Evolutionary conservation across 2,329 filamentous ascomycete genomes (phyloP), one percentile per base, ranked within the genome.

Genomic region (Aspergillus puulaauensis): DNA sequence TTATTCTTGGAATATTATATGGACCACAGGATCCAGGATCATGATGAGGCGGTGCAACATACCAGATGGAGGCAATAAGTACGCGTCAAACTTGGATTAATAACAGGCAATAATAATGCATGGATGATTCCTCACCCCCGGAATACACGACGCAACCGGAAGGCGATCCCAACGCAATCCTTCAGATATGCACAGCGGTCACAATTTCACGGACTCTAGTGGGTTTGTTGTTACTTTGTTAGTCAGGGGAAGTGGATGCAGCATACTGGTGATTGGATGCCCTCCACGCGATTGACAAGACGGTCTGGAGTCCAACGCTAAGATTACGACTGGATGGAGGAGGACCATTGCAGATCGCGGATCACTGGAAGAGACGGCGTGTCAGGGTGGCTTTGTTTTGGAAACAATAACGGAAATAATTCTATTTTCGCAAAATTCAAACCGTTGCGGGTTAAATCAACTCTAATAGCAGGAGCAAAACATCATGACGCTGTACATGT

Each of bases 401-500:
- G 9, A 40, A 40, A 9, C 37, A 40, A 40, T 7, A 9, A n/a
- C n/a, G 37, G 37, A 40, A 33, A 37, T 37, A 15, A n/a, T 37
- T 37, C 15, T 37, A 37, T 37, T 37, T 37, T 37, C 27, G 27
- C 27, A 31, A 31, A 31, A 7, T 11, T 31, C 8, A 31, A 31
- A 31, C 27, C 9, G 27, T 31, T 31, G 27, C 27, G 27, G 27
- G 27, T 31, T 11, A 31, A 9, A 31, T 31, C 4, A 4, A 11
- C 27, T 31, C 27, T 31, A 31, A 31, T 27, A 31, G 27, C 27
- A 31, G 27, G 27, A 31, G 27, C 27, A 31, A 31, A 31, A 54
- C 33, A 54, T 54, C 52, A 54, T 54, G 52, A 48, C 23, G 52
- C 52, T 54, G 44, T 54, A 41, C 35, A 54, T 47, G 52, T 54